These are phyloP conservation scores for Phyllosticta capitalensis DNA, from an alignment of 2,329 filamentous ascomycete species.

Conservation along the genomic window DNA sequence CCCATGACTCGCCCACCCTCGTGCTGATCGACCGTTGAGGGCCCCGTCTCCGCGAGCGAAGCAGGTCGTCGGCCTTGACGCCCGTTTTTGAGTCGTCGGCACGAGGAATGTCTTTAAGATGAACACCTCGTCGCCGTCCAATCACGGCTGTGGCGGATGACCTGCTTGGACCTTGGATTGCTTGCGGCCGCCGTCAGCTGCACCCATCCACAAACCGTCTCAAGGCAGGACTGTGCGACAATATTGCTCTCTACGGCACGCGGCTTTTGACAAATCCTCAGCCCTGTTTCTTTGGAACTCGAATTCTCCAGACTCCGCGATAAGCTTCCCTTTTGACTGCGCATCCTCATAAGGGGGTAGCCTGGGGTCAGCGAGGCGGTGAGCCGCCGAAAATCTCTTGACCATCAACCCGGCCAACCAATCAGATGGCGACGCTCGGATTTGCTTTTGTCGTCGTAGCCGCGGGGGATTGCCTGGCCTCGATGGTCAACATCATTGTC, in stretches of 20 bases:
- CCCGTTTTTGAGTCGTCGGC: neutral
- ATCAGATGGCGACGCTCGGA: neutral
- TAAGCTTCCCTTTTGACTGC: neutral
- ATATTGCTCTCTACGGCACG: too few relatives aligned
- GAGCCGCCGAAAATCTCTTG: neutral
- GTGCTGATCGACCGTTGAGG: neutral
- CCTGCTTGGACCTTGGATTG: too few relatives aligned
- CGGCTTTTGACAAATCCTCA: neutral
- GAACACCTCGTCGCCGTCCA: neutral
- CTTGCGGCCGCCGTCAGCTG: too few relatives aligned
- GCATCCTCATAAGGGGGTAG: neutral
- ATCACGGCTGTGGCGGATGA: neutral
- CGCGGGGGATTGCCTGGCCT: neutral
- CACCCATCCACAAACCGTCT: too few relatives aligned
- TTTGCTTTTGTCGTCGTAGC: neutral
- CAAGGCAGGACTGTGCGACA: too few relatives aligned
- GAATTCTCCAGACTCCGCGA: neutral
- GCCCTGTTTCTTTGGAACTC: neutral
- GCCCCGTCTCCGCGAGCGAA: neutral
- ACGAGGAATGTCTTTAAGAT: neutral
- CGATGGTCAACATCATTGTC: too few relatives aligned
- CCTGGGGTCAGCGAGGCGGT: neutral
- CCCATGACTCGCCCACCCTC: neutral
- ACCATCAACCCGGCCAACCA: neutral
- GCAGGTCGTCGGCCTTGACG: neutral